Percentiles rank a stretch among this genome's conserved stretches.
These are phyloP conservation scores for Juglanconis oblonga DNA, from an alignment of 2,329 filamentous ascomycete species.

Conservation along the genomic window DNA sequence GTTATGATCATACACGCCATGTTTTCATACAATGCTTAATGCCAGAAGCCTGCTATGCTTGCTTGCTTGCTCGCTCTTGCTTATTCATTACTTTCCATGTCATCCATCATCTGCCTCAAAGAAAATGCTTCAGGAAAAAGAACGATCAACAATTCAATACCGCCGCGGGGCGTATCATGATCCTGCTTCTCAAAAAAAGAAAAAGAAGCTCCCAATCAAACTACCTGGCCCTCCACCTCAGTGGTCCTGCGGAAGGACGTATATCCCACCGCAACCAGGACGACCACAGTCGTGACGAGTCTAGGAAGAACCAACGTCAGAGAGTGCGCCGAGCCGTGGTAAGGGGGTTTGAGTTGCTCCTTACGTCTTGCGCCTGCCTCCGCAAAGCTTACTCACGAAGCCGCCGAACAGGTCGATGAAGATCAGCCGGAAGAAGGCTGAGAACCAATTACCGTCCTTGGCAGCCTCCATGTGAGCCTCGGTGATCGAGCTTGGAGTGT, in stretches of 20 bases:
- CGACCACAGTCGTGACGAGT: slow-evolving; percentile 17
- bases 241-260: slow-evolving; percentile 4
- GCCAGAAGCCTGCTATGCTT: background rate
- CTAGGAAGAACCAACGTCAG: slow-evolving; percentile 18
- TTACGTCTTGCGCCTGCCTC: slow-evolving; percentile 18
- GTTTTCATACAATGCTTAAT: background rate
- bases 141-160: background rate
- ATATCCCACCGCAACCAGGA: slow-evolving; percentile 13
- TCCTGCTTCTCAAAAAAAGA: background rate
- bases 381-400: slow-evolving; percentile 16
- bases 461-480: slow-evolving; percentile 15
- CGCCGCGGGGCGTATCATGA: background rate
- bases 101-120: background rate
- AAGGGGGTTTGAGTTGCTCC: slow-evolving; percentile 13
- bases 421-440: slow-evolving; percentile 18
- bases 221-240: background rate
- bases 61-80: background rate
- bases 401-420: slow-evolving; percentile 20
- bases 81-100: background rate
- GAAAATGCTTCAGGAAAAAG: background rate
- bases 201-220: background rate
- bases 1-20: slow-evolving; percentile 6
- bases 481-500: slow-evolving; percentile 10
- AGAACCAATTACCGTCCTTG: slow-evolving; percentile 20
- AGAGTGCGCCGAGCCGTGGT: slow-evolving; percentile 8